These are phyloP conservation scores for Linum tenue DNA, from an alignment of 345 rosid species.

Conservation along the genomic window DNA sequence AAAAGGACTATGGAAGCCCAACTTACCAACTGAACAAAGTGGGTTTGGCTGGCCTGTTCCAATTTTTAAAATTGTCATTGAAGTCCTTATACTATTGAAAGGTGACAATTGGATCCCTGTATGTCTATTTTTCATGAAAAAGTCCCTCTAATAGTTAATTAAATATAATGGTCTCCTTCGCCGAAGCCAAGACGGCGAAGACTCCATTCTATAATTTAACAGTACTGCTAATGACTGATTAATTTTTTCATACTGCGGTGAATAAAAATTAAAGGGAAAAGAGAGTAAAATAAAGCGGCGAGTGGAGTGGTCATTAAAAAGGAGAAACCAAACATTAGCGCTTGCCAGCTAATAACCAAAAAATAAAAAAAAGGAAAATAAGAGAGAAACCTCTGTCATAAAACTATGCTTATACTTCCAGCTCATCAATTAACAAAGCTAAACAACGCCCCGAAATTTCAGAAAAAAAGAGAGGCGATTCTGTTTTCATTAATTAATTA, in stretches of 20 bases:
- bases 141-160: too few relatives aligned
- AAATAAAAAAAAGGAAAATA: not conserved
- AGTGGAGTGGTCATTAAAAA: slow-evolving; percentile 2
- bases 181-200: too few relatives aligned
- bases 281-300: not conserved
- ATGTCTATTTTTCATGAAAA: too few relatives aligned
- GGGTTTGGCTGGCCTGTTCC: too few relatives aligned
- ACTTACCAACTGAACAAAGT: too few relatives aligned
- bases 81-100: too few relatives aligned
- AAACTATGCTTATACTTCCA: slow-evolving; percentile 25
- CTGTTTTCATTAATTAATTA: not conserved
- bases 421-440: slow-evolving; percentile 19
- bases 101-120: too few relatives aligned
- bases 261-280: not conserved
- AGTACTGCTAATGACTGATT: not conserved
- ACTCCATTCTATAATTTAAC: slow-evolving; percentile 18
- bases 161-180: too few relatives aligned
- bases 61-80: too few relatives aligned
- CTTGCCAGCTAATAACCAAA: slow-evolving; percentile 34
- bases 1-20: too few relatives aligned
- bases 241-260: not conserved
- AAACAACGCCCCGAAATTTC: slow-evolving; percentile 14
- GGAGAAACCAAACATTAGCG: slow-evolving; percentile 18
- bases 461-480: not conserved
- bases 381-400: slow-evolving; percentile 7